A percentile compares a stretch with the other conserved stretches of the same genome.
These are phyloP conservation scores for Castanea mollissima DNA, from an alignment of 306 rosid genomes.

Conservation along the genomic window DNA sequence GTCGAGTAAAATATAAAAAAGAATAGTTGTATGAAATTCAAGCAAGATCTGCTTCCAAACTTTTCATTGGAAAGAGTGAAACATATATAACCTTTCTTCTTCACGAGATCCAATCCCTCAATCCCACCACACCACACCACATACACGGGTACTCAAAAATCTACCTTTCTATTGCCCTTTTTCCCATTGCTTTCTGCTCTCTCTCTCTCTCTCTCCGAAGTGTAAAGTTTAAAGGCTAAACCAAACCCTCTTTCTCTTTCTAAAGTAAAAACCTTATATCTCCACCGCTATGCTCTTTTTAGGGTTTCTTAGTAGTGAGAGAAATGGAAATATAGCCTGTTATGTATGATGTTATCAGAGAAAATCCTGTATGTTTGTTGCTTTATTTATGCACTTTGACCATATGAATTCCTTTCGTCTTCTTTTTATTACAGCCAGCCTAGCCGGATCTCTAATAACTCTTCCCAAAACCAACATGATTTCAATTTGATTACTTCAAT, in stretches of 20 bases:
- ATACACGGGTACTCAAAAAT: slow-evolving; percentile 12
- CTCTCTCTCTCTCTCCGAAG: slow-evolving; percentile 7
- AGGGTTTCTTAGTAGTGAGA: not conserved
- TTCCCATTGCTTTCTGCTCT: not conserved
- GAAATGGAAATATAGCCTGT: not conserved
- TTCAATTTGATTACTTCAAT: not conserved
- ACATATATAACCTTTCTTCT: slow-evolving; percentile 24
- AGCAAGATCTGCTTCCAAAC: slow-evolving; percentile 40
- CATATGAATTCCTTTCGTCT: not conserved
- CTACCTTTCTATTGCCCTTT: not conserved
- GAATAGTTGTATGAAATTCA: slow-evolving; percentile 24
- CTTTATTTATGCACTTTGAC: slow-evolving; percentile 1
- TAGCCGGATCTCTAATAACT: not conserved
- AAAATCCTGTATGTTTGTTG: not conserved
- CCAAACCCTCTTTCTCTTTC: not conserved
- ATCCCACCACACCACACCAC: slow-evolving; percentile 17
- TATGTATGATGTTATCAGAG: not conserved
- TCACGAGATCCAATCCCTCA: slow-evolving; percentile 63
- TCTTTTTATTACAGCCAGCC: not conserved
- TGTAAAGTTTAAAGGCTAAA: too few relatives aligned
- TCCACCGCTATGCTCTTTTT: not conserved
- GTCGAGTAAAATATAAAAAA: not conserved
- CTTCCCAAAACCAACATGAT: not conserved
- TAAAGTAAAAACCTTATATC: not conserved
- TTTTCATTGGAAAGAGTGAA: slow-evolving; percentile 48